Percentiles rank a stretch among this genome's conserved stretches.
Conservation (phyloP, 2,329 filamentous ascomycete genomes). For the Verticillium longisporum region DNA sequence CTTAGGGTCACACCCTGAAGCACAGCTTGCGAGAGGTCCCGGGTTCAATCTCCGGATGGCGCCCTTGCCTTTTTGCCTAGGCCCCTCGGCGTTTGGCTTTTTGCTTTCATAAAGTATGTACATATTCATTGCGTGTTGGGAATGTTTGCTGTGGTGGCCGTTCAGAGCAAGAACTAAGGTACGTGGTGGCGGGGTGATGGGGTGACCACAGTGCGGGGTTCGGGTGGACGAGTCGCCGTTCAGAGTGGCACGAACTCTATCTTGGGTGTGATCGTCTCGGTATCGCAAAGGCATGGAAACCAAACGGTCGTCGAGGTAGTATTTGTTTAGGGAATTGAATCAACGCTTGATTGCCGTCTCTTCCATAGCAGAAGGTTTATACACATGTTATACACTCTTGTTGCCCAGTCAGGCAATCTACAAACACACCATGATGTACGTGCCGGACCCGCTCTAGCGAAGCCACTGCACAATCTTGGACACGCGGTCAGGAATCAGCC, state of each 20-base stretch:
- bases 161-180: neutral
- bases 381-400: neutral
- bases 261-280: no score
- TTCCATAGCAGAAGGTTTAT: neutral
- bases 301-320: no score
- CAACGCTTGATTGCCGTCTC: neutral
- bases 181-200: neutral
- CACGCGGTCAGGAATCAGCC: neutral
- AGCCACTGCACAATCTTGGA: neutral
- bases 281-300: no score
- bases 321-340: neutral
- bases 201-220: neutral
- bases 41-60: slow-evolving; percentile 16
- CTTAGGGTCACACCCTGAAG: slow-evolving; percentile 46
- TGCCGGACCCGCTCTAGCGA: neutral
- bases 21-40: slow-evolving; percentile 15
- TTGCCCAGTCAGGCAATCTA: neutral
- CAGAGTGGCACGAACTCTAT: no score
- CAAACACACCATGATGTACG: neutral
- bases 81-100: neutral
- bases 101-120: neutral
- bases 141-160: neutral
- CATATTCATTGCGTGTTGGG: neutral
- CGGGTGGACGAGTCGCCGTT: no score
- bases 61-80: neutral